Evolutionary conservation across 305 asterid genomes (phyloP), one percentile per base, ranked within the genome.

Genomic region (Solanum hybrid): DNA sequence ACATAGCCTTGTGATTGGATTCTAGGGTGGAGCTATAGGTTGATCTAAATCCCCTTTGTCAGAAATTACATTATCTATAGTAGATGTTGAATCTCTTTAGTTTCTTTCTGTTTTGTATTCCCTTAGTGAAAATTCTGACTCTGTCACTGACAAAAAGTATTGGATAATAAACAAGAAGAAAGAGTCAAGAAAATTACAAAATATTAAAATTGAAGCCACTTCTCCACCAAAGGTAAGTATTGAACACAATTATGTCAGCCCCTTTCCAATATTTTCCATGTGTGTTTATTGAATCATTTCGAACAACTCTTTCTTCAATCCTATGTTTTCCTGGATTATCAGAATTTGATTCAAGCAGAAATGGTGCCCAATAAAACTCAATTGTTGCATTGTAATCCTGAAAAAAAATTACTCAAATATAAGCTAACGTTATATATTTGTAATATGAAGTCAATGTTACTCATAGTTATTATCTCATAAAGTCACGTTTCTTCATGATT

Each of bases 311-410:
- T 5, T 96, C 98, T 10, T 93, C 90, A 86, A 94, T 92, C 88
- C 98, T 92, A 89, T 96, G 97, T 9, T 91, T 91, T 10, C 90
- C 78, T 2, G 99, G 96, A 85, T 97, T 95, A 17, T 97, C 98
- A 0, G 98, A 91, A 87, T 97, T 97, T 10, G 99, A 97, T 90
- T 97, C 99, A 3, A 97, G 90, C 20, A 97, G 95, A 85, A 97
- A 96, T 10, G 99, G 99, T 7, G 99, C 99, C 99, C 99, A 97
- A n/a, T 97, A 97, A 90, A 95, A 97, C 93, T 96, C 99, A 12
- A 97, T 92, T 0, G 97, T 96, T 13, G 98, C 98, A 86, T 97
- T 95, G 29, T 96, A 97, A 14, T 93, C 95, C 99, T 96, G 90
- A 32, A 3, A 82, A 82, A 12, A 3, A 12, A 12, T 14, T 32